Evolutionary conservation across 305 asterid genomes (phyloP).

Genomic region (Plantago coronopus): DNA sequence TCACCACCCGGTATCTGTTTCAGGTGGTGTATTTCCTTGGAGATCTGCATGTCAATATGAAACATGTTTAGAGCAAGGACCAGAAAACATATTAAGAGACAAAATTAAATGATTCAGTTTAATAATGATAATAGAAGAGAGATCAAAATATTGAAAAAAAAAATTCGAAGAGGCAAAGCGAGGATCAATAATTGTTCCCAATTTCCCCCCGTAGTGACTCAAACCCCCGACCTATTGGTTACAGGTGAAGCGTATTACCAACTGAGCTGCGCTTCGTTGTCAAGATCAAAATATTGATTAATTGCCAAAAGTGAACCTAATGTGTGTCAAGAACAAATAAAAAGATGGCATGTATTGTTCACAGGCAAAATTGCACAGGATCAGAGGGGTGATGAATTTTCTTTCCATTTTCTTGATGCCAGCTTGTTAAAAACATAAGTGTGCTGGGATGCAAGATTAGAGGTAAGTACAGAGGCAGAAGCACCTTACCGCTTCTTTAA

Average conservation of each 20-base stretch:
- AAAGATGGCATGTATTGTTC: not conserved
- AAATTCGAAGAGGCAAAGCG: too few species aligned
- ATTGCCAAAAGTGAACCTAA: not conserved
- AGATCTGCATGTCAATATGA: conserved; percentile 50
- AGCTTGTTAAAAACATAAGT: not conserved
- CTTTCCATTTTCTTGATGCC: not conserved
- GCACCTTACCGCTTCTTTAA: conserved; percentile 80
- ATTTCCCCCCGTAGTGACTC: too few species aligned
- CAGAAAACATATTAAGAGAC: not conserved
- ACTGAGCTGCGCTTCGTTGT: too few species aligned
- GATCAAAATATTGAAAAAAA: not conserved
- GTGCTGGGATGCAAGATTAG: conserved; percentile 2
- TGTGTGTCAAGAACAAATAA: not conserved
- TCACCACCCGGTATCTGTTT: conserved; percentile 83
- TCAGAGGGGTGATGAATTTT: not conserved
- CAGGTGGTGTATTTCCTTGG: conserved; percentile 57
- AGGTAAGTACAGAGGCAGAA: conserved; percentile 11
- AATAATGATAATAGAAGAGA: not conserved
- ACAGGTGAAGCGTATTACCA: too few species aligned
- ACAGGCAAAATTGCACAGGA: not conserved
- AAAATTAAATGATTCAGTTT: not conserved
- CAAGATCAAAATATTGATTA: too few species aligned
- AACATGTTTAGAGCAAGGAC: conserved; percentile 12
- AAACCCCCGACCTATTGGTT: too few species aligned
- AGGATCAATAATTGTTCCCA: too few species aligned